Base-by-base conservation (phyloP, 2,329 filamentous ascomycete species). In the Mycosphaerelloides madeirae region DNA sequence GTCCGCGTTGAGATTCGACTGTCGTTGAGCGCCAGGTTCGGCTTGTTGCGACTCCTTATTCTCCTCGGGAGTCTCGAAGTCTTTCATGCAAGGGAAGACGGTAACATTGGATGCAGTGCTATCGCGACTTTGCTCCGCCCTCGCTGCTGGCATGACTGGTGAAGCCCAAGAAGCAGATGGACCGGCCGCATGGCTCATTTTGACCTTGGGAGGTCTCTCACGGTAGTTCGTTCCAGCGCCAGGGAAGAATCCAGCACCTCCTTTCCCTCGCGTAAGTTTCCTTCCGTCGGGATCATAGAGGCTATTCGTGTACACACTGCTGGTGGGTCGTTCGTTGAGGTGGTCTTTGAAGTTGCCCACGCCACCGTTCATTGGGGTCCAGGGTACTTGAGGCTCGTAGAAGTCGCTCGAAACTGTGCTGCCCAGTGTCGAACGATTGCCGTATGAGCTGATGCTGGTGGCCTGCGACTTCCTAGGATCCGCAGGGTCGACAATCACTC, bases 221-320 rank as follows among this genome's bases (percentile, higher is more conserved):
- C 54, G 50, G 44, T 60, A 60, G 14, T 50, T 49, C 9, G 54
- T 55, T 15, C 60, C 59, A 19, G 60, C 52, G 36, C 62, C 62
- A 13, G 64, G 64, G 52, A 65, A 66, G 60, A 65, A 65, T 33
- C 78, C 75, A 13, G 76, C 81, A 38, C 82, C 75, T 9, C 22
- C 22, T 32, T 72, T 72, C 38, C 59, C 53, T 32, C 64, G 56
- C 28, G 61, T 59, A 2, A 58, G 58, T 2, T 75, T 65, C 14
- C 70, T 74, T 40, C 77, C 68, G 45, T 74, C 72, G 37, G 68
- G 70, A 22, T 72, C 62, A 46, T 70, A 60, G 41, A 59, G 38
- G 35, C 67, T 70, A 46, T 62, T 61, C 25, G 68, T 70, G 59
- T 73, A 73, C 33, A 62, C 55, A 51, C 71, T 73, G 56, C 69